phyloP scores from a whole-genome alignment of 106 monocot species.

The Platanthera zijinensis region DNA sequence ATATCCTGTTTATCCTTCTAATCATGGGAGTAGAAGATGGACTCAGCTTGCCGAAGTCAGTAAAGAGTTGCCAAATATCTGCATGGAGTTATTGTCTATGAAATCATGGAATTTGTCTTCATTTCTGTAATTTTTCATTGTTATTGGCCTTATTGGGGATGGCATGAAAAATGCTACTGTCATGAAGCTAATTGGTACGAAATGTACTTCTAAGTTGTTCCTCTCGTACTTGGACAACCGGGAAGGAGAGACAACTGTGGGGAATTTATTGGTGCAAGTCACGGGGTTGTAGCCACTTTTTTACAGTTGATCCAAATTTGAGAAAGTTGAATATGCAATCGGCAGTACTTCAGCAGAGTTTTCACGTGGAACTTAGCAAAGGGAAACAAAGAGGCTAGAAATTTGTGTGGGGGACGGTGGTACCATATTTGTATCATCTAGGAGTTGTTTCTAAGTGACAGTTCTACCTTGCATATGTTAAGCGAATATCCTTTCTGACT shows the following conservation, averaged over 20 bases:
- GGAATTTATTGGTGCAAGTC: constrained; percentile 83
- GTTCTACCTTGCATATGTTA: constrained; percentile 84
- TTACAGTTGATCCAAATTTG: constrained; percentile 67
- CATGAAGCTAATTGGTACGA: constrained; percentile 19
- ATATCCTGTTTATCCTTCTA: constrained; percentile 50
- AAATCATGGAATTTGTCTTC: constrained; percentile 16
- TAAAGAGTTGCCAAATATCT: constrained; percentile 66
- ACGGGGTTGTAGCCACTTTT: constrained; percentile 60
- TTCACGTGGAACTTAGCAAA: constrained; percentile 65
- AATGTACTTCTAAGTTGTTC: constrained; percentile 18
- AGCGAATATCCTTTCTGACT: constrained; percentile 11
- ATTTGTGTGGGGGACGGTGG: constrained; percentile 94
- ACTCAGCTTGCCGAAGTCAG: constrained; percentile 49
- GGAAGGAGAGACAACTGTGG: constrained; percentile 79
- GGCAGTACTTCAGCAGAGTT: constrained; percentile 87
- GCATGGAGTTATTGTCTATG: constrained; percentile 60
- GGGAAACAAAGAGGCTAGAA: constrained; percentile 61
- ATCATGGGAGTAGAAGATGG: constrained; percentile 45
- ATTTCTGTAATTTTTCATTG: constrained; percentile 43
- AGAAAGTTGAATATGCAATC: constrained; percentile 42
- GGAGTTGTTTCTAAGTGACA: constrained; percentile 61
- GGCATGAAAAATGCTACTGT: constrained; percentile 81
- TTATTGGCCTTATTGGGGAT: constrained; percentile 53
- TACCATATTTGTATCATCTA: constrained; percentile 73
- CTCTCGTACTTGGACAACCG: constrained; percentile 73